phyloP scores from a whole-genome alignment of 768 basidiomycete species.

The Rhodosporidiobolus sp. region DNA sequence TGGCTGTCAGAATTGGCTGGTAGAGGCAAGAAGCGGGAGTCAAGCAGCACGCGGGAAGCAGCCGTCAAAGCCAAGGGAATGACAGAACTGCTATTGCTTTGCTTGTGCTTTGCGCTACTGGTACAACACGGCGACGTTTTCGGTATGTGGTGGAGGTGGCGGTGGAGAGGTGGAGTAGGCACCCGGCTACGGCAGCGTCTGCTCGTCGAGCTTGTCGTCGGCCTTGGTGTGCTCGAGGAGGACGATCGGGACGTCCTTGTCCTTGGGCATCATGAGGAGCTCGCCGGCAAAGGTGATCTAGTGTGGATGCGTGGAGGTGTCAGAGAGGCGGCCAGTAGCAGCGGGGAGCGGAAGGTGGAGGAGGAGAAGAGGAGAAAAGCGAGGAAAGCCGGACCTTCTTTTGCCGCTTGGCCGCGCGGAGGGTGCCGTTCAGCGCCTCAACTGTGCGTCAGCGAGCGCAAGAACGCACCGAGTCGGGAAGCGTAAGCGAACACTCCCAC shows the following conservation, averaged over 20 bases:
- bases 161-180: no score
- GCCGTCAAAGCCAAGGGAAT: no score
- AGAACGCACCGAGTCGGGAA: background rate
- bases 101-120: no score
- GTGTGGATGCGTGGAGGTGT: no score
- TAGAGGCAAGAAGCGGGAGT: no score
- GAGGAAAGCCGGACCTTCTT: slow-evolving; percentile 18
- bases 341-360: background rate
- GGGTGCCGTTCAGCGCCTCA: slow-evolving; percentile 37
- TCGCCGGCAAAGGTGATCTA: slow-evolving; percentile 31
- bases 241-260: slow-evolving; percentile 18
- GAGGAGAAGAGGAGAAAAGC: background rate
- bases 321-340: background rate
- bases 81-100: no score
- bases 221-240: background rate
- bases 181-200: slow-evolving; percentile 1
- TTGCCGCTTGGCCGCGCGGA: slow-evolving; percentile 35
- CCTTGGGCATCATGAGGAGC: slow-evolving; percentile 39
- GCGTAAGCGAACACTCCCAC: background rate
- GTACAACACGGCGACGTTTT: no score
- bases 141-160: no score
- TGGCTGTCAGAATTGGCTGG: no score
- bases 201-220: background rate
- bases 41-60: no score
- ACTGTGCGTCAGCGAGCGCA: background rate